Conservation (phyloP, 2,329 filamentous ascomycete genomes). For the Falciphora oryzae region DNA sequence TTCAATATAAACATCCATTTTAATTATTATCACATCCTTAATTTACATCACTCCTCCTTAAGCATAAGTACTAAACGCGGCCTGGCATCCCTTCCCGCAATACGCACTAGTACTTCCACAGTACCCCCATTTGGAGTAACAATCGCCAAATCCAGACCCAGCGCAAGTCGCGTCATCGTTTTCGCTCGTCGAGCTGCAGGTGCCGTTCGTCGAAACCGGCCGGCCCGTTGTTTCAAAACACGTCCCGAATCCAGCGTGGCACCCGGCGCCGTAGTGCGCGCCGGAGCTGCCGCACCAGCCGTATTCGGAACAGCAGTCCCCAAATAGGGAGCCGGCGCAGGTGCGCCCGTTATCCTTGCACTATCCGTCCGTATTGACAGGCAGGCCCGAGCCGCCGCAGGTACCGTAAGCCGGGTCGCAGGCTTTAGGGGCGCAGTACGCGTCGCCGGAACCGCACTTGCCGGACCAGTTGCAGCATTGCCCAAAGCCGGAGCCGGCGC, state of each 20-base stretch:
- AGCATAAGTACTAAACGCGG: background rate
- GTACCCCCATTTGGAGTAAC: too few species aligned
- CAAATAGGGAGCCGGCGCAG: constrained; percentile 12
- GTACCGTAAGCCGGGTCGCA: constrained; percentile 13
- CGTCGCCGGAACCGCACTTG: constrained; percentile 12
- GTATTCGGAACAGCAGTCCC: constrained; percentile 15
- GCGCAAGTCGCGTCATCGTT: too few species aligned
- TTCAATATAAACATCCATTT: too few species aligned
- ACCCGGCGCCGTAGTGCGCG: constrained; percentile 13
- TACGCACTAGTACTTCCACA: too few species aligned
- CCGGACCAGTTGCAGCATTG: constrained; percentile 14
- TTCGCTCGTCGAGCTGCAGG: too few species aligned
- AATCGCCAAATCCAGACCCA: too few species aligned
- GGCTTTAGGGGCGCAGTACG: constrained; percentile 12
- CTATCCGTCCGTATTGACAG: too few species aligned
- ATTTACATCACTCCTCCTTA: background rate
- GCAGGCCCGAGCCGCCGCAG: constrained; percentile 13
- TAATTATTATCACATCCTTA: too few species aligned
- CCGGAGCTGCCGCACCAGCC: constrained; percentile 12
- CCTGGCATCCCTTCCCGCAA: too few species aligned
- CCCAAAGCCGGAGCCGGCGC: constrained; percentile 13
- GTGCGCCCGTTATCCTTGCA: constrained; percentile 7
- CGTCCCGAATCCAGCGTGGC: constrained; percentile 12
- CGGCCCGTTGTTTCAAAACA: background rate
- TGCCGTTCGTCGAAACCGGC: too few species aligned